Percentiles rank a stretch among this genome's conserved stretches.
phyloP scores from a whole-genome alignment of 352 stramenopile genomes.

The Peronosclerospora sorghi region DNA sequence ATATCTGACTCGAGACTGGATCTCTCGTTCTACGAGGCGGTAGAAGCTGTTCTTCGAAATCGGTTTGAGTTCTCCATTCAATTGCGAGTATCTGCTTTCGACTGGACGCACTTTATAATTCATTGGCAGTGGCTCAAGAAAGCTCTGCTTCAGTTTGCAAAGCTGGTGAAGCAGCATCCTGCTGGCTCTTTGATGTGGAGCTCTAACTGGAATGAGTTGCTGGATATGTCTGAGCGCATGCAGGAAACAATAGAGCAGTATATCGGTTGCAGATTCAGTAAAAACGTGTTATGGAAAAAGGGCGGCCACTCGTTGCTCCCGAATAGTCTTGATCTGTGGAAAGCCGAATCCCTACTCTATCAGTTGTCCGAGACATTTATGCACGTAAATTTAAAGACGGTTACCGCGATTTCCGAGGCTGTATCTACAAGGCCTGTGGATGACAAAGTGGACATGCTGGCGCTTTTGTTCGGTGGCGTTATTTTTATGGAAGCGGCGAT shows the following conservation, averaged over 20 bases:
- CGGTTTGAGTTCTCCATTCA: slow-evolving; percentile 77
- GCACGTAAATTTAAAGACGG: slow-evolving; percentile 26
- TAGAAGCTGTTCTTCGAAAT: slow-evolving; percentile 40
- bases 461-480: slow-evolving; percentile 63
- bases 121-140: slow-evolving; percentile 76
- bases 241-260: slow-evolving; percentile 55
- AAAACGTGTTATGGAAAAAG: slow-evolving; percentile 89
- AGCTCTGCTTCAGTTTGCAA: slow-evolving; percentile 28
- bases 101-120: slow-evolving; percentile 78
- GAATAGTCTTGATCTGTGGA: slow-evolving; percentile 49
- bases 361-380: slow-evolving; percentile 52
- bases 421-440: slow-evolving; percentile 10
- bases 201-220: slow-evolving; percentile 29
- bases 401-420: slow-evolving; percentile 13
- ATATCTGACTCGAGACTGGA: slow-evolving; percentile 11
- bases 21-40: slow-evolving; percentile 9
- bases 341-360: slow-evolving; percentile 58
- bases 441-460: slow-evolving; percentile 52
- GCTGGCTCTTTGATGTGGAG: slow-evolving; percentile 8
- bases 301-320: slow-evolving; percentile 79
- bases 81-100: slow-evolving; percentile 34
- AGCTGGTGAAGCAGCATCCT: slow-evolving; percentile 10
- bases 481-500: slow-evolving; percentile 69
- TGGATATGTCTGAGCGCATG: slow-evolving; percentile 66
- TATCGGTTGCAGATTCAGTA: slow-evolving; percentile 52